Base-by-base conservation (phyloP, 1,284 basidiomycete species). In the Sutorius eximius region DNA sequence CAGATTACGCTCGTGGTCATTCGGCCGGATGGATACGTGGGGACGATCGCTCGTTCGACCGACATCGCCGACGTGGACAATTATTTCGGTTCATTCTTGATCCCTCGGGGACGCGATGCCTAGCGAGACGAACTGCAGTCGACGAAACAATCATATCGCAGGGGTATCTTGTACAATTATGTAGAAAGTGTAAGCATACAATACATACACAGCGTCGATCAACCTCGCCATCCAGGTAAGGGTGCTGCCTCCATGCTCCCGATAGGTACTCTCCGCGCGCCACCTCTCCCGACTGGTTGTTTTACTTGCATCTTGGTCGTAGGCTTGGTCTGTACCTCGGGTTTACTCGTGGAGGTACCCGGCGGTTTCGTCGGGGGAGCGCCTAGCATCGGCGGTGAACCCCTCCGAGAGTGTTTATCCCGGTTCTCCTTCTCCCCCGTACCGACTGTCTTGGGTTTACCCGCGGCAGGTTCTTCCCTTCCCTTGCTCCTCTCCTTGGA, bases 11-110 rank as follows among this genome's bases (percentile, higher is more conserved):
- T 85, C 43, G 78, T 82, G 32, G 68, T 83, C 42, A 74, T 82
- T 29, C 75, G 82, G 18, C 82, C 83, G 1, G 83, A 85, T 55
- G 83, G 83, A 7, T 85, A 83, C 53, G 76, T 85, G 5, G 82
- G 80, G 11, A 72, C 72, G 30, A 66, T 85, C 15, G 72, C 72
- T 11, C 75, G 79, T 32, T 64, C 63, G 61, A 38, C 65, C 62
- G 50, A 60, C 63, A 20, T 72, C 65, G 52, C 61, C 58, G 53
- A 62, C 42, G 50, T 80, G 30, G 70, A 77, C 43, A 55, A 59
- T 45, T 80, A 77, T 60, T 77, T 79, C 50, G 67, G 51, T 57
- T 70, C 59, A 4, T 72, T 69, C 56, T 32, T 72, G 45, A 34
- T 64, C n/a, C 42, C 61, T 49, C 49, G 24, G 27, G 18, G 16